Evolutionary conservation across 352 stramenopile species (phyloP).

Genomic region (Globisporangium splendens): DNA sequence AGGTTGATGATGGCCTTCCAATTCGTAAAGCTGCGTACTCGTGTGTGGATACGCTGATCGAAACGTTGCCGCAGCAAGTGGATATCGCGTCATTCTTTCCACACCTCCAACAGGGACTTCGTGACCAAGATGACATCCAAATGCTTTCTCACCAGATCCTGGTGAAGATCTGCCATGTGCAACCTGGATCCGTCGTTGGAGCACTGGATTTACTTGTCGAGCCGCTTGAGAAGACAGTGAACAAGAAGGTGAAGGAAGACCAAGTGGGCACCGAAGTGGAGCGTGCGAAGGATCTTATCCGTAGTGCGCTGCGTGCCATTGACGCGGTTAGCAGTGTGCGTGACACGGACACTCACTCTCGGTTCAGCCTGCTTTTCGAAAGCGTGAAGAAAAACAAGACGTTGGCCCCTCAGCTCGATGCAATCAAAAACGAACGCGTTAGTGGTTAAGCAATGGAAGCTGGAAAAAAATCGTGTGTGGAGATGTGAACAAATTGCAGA

Average conservation of each 20-base stretch:
- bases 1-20: conserved; percentile 89
- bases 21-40: conserved; percentile 91
- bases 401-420: conserved; percentile 54
- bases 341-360: conserved; percentile 72
- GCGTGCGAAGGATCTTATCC: conserved; percentile 95
- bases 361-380: conserved; percentile 58
- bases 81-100: conserved; percentile 92
- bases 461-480: not conserved
- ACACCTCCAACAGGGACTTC: conserved; percentile 89
- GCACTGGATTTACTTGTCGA: conserved; percentile 89
- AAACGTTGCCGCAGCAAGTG: conserved; percentile 90
- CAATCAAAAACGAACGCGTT: conserved; percentile 54
- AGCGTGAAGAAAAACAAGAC: conserved; percentile 67
- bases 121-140: conserved; percentile 95
- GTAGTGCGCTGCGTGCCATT: conserved; percentile 90
- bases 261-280: conserved; percentile 96
- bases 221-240: conserved; percentile 93
- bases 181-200: conserved; percentile 78
- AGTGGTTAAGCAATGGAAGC: conserved; percentile 19
- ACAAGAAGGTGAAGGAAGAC: conserved; percentile 94
- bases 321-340: conserved; percentile 70
- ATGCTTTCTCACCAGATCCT: conserved; percentile 97
- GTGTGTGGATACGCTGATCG: conserved; percentile 95
- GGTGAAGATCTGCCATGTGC: conserved; percentile 89
- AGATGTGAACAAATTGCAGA: not conserved